These are phyloP conservation scores for Penicillium longicatenatum DNA, from an alignment of 495 filamentous ascomycete species.

Conservation along the genomic window DNA sequence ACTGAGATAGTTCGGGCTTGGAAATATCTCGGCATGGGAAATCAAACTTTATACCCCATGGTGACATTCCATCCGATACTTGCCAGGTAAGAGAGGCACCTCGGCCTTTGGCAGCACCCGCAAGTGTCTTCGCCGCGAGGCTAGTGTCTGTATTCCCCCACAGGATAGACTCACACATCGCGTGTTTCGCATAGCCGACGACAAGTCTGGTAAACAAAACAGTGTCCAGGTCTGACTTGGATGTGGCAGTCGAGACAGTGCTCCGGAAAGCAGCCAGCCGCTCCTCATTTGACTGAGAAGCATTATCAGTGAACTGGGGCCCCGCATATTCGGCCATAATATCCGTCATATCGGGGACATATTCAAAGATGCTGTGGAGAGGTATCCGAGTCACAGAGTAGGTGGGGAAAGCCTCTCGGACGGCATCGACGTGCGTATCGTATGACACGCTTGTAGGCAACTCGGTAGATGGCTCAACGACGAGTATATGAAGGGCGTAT, in stretches of 20 bases:
- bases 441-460: conserved; percentile 24
- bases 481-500: conserved; percentile 68
- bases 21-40: conserved; percentile 83
- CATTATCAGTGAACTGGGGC: conserved; percentile 29
- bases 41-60: conserved; percentile 59
- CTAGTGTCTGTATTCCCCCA: conserved; percentile 87
- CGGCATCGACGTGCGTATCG: conserved; percentile 35
- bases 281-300: conserved; percentile 37
- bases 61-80: conserved; percentile 70
- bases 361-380: conserved; percentile 59
- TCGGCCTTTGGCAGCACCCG: conserved; percentile 87
- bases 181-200: conserved; percentile 58
- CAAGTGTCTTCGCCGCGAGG: conserved; percentile 81
- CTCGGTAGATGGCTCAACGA: conserved; percentile 59
- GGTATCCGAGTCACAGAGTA: conserved; percentile 56
- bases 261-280: conserved; percentile 56
- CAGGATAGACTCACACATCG: conserved; percentile 67
- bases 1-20: conserved; percentile 72
- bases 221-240: conserved; percentile 69
- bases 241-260: conserved; percentile 68
- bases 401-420: conserved; percentile 56
- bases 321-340: conserved; percentile 32
- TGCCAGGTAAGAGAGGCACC: conserved; percentile 81
- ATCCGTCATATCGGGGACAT: conserved; percentile 35
- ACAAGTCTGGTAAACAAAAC: conserved; percentile 72